Base-by-base conservation (phyloP, 352 stramenopile species). In the Phytophthora cactorum region DNA sequence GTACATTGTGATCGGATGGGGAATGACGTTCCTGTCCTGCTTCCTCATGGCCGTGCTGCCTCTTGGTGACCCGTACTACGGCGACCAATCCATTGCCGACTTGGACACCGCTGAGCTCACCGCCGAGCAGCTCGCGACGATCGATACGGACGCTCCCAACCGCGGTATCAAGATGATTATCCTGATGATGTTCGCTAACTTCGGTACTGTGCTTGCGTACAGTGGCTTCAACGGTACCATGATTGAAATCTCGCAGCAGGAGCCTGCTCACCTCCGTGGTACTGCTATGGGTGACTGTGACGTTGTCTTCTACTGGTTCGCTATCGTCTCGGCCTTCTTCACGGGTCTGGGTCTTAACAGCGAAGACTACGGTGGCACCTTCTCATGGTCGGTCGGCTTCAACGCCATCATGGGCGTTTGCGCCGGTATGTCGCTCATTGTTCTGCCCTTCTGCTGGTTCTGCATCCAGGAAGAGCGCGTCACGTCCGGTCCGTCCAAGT, bases 1-100 rank as follows among this genome's bases (percentile, higher is more conserved):
- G 36, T 97, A 97, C 66, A 86, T 96, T 53, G 74, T 90, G 25
- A 62, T 91, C 39, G 90, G 90, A 17, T 90, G 81, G 81, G 54
- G 38, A 28, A 72, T 87, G 57, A 71, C 73, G 3, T 77, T 75
- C 52, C 7, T 79, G 8, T 51, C 60, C 11, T 81, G 80, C 15
- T 66, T 87, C 15, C 41, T 84, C 59, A 86, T 87, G 80, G 76
- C 78, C 0, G 67, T 79, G 11, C 49, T 84, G 31, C 75, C 80
- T 38, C 55, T 89, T 27, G 77, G 75, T 11, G 66, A 83, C 3
- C 78, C 78, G 43, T 89, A 87, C 69, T 89, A 85, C 60, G 32
- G 63, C 3, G 72, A 82, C 34, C 43, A 52, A n/a, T 68, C 75
- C 10, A 70, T 85, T 25, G 60, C 64, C 17, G 67, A 77, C 31